Base-by-base conservation (phyloP, 805 yeast species). In the Candida vaughaniae region DNA sequence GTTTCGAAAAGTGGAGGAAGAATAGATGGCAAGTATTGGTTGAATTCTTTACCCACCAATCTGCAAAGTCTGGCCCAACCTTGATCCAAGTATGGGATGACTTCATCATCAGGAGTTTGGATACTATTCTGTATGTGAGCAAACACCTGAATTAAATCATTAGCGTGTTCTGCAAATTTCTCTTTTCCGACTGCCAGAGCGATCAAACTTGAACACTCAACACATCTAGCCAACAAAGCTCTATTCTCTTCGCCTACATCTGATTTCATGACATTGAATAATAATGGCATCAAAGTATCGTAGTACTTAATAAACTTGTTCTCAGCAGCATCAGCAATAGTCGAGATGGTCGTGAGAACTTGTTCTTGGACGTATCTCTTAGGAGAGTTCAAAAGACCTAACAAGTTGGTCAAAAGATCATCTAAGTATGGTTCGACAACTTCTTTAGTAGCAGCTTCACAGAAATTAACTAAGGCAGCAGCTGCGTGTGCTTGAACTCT, bases 401-500 rank as follows among this genome's bases (percentile, higher is more conserved):
- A 70, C 45, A 93, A 68, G 49, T 86, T 84, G 22, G 79, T 73
- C 40, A 93, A 70, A 51, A 93, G 67, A 48, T 73, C 78, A 58
- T 93, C 99, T 54, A 93, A 71, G 53, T 85, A 90, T n/a, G 98
- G 98, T 54, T 89, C 96, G 49, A 93, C 67, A 8, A 82, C 78
- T 44, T 85, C 95, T 54, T 87, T 85, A 5, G 86, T 67, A 2
- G 98, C 96, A 46, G 85, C 88, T 62, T 93, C 99, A 27, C 91
- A 79, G 58, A 93, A 93, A 59, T 93, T 93, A 31, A 93, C 98
- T 52, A 91, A 71, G 0, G 99, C 99, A 35, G 99, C 99, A 29
- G 99, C 97, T 12, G 97, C 98, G 56, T 93, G 99, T 0, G 96
- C 87, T 66, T 91, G 98, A 16, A 93, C 99, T 54, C 98, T 73